Evolutionary conservation across 768 basidiomycete genomes (phyloP), one percentile per base, ranked within the genome.

Genomic region (Hebeloma cylindrosporum): DNA sequence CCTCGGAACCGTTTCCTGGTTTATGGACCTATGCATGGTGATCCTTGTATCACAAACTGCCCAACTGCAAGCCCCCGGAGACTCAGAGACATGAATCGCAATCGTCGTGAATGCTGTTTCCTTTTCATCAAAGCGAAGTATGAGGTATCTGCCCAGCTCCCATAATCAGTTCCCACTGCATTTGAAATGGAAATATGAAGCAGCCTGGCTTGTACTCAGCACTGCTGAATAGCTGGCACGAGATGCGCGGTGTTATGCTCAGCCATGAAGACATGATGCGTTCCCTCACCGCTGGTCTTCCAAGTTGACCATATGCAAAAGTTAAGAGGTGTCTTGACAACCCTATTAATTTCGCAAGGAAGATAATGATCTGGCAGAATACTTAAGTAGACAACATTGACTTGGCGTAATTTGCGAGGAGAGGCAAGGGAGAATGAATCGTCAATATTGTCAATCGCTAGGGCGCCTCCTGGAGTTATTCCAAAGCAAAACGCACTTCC

Each of bases 251-350:
- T 75, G 50, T 70, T 69, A 51, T 61, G 75, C 23, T 76, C 74
- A 5, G 67, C 74, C 43, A 75, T 70, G 39, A 72, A 48, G 11
- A 76, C 59, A 31, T 75, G 52, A 47, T 71, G 68, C 2, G 67
- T 74, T 17, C 64, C 60, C 14, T 62, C 53, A 33, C 66, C 68
- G 7, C 60, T 64, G 2, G 58, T 41, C 41, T 66, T 63, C 75
- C 77, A 78, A 14, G 67, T 58, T 0, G 71, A 71, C 76, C 76
- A 78, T 16, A 77, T 53, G 0, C 68, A 63, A 8, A 60, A 52
- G 42, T 73, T 71, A 35, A 75, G 42, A 3, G 66, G 68, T 8
- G 66, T 66, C 0, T 56, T 65, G 25, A 78, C 62, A 25, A 62
- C 43, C 0, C 73, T 75, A 48, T 72, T 71, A 36, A 72, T 71